Evolutionary conservation across 352 stramenopile species (phyloP), one percentile per base, ranked within the genome.

Genomic region (Globisporangium viniferum): DNA sequence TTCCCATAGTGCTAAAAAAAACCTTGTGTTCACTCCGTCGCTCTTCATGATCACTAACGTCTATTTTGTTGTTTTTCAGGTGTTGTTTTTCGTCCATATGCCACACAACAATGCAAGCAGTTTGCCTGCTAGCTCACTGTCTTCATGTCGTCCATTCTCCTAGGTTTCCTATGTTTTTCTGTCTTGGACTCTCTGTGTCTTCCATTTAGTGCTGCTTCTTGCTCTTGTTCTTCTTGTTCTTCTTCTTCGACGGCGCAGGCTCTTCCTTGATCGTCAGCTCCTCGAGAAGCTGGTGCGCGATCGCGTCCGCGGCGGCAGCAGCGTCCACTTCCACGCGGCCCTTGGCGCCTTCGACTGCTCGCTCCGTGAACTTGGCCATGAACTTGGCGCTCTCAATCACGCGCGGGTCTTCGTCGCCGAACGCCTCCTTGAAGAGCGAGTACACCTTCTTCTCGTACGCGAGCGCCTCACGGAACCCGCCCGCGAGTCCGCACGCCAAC

Each of bases 391-490:
- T 86, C 68, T 97, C 90, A 56, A 88, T 39, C 63, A 95, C 88
- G 33, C 89, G 86, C 48, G 86, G 79, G 55, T 97, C 87, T 14
- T 96, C 74, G 20, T 94, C 78, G 33, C 89, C 89, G 46, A 94
- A 90, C 14, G 88, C 79, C 54, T 96, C 88, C 65, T 92, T 83
- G 58, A 92, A 91, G 18, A 96, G 77, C 24, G 79, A 74, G 66
- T 95, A 92, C 57, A 94, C 89, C 66, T 94, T 92, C 74, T 97
- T 94, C 72, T 97, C 91, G 76, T 97, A 95, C 36, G 82, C 77
- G 60, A 97, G 84, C 36, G 91, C 91, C 64, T 97, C 91, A 22
- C 86, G 84, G 79, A 88, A 96, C 24, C 83, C 84, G 27, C 89
- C 89, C 46, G 84, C 87, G 24, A 95, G 79, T 3, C 78, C 74